These are phyloP conservation scores for Paecilomyces variotii DNA, from an alignment of 2,329 filamentous ascomycete species.

Conservation along the genomic window DNA sequence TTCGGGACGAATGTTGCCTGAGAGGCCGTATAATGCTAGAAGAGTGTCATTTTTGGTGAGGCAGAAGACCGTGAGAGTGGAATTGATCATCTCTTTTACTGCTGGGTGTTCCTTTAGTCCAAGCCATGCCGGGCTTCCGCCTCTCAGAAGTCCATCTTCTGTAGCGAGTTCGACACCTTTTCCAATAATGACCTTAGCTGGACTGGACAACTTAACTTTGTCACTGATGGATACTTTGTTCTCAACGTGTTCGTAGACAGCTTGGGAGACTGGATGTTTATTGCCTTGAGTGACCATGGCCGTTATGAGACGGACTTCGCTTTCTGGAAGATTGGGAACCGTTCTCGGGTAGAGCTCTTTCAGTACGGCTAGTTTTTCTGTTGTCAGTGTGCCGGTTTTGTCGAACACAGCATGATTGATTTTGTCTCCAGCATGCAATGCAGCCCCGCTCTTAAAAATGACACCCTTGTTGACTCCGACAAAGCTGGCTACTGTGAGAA, in stretches of 20 bases:
- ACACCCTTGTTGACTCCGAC: conserved; percentile 58
- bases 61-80: background rate
- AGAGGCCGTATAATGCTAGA: background rate
- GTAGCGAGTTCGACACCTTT: conserved; percentile 12
- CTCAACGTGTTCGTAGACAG: conserved; percentile 39
- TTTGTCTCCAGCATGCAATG: conserved; percentile 55
- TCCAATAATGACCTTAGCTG: conserved; percentile 18
- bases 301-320: conserved; percentile 50
- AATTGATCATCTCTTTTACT: background rate
- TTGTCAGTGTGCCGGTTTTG: conserved; percentile 70
- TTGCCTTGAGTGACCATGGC: conserved; percentile 61
- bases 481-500: conserved; percentile 62
- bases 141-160: background rate
- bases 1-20: background rate
- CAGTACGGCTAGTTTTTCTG: conserved; percentile 26
- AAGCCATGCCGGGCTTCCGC: background rate
- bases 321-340: background rate
- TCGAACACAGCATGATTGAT: conserved; percentile 65
- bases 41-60: background rate
- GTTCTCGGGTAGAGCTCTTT: background rate
- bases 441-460: conserved; percentile 59
- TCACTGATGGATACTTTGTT: background rate
- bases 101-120: background rate
- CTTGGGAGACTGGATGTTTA: conserved; percentile 46
- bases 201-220: background rate